Base-by-base conservation (phyloP, 163 green algal species). In the Volvox carteri region DNA sequence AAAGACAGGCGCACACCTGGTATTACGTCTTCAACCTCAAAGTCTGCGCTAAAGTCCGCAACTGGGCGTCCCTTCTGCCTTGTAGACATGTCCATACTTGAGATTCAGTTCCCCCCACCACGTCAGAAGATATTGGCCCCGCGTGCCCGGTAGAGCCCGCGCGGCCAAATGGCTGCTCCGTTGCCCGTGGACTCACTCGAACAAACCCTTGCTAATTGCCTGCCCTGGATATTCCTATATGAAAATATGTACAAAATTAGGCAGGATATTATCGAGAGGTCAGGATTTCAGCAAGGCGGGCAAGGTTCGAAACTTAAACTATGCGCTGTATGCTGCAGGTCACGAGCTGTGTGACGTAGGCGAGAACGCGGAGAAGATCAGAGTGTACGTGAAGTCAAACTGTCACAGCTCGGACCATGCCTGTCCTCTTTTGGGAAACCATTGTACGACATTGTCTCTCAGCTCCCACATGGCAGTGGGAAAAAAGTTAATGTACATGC, bases 21-120 rank as follows among this genome's bases (percentile, higher is more conserved):
- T 62, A 81, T 81, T 35, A 73, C 52, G 35, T 85, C 77, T 41
- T 85, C 77, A 21, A 85, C 77, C 39, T 74, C 44, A 56, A 85
- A 85, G 21, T 85, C 77, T 18, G 77, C 77, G 52, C 77, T 85
- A 56, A n/a, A 74, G 52, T 85, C 77, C 8, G 77, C 77, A 25
- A 85, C 54, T 67, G 44, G 25, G 19, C 23, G 44, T 42, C 44
- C 44, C 73, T 42, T 80, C 46, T 21, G 73, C 44, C 44, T 42
- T 23, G 30, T 8, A 42, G 73, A 50, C 46, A 80, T 67, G 21
- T 80, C 33, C n/a, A 44, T 80, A 19, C 1, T 33, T 72, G 60
- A 1, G n/a, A n/a, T n/a, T n/a, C n/a, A n/a, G n/a, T n/a, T n/a
- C 14, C 28, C 28, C 23, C 23, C n/a, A 39, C 25, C 19, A 28